Base-by-base conservation (phyloP, 345 rosid species). In the Raphanus raphanistrum region DNA sequence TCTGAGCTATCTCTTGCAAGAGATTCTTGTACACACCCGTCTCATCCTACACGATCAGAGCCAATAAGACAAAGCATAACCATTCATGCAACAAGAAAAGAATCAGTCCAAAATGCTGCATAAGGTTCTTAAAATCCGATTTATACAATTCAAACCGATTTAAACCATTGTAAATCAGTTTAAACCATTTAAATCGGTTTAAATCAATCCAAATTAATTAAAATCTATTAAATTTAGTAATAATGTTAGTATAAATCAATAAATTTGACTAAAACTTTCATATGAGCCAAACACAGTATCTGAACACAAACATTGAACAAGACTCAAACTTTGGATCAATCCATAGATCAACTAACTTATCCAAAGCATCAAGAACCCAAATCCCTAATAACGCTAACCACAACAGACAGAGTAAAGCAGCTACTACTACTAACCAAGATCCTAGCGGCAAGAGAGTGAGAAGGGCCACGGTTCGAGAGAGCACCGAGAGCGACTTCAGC, bases 1-100 rank as follows among this genome's bases (percentile, higher is more conserved):
- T 86, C 77, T 95, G 99, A 63, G 99, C 91, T 77, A 95, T 95
- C 75, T 95, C 99, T 82, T 95, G 99, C 76, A 95, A 81, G 17
- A 95, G 88, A 81, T 95, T 95, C 87, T 95, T 95, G 83, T 95
- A 95, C 73, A 95, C 98, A 62, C 99, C 99, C 0, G 99, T 95
- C 92, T 95, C 99, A 86, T 95, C 99, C 99, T 95, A 66, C 63
- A 75, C 15, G 11, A 73, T 77, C 82, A 58, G 21, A 79, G 32
- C 21, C 76, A 1, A 1, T 2, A 10, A 13, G 4, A 60, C 12
- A 71, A 25, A 76, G 50, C 28, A 36, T 35, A 43, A 73, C 71
- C 70, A 84, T 73, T 71, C 71, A 41, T 35, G 32, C 48, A 54
- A 61, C 77, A 33, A 17, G 25, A 59, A 27, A 63, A 38, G 4